Evolutionary conservation across 2,329 filamentous ascomycete genomes (phyloP).

Genomic region (Endoconidiophora polonica): DNA sequence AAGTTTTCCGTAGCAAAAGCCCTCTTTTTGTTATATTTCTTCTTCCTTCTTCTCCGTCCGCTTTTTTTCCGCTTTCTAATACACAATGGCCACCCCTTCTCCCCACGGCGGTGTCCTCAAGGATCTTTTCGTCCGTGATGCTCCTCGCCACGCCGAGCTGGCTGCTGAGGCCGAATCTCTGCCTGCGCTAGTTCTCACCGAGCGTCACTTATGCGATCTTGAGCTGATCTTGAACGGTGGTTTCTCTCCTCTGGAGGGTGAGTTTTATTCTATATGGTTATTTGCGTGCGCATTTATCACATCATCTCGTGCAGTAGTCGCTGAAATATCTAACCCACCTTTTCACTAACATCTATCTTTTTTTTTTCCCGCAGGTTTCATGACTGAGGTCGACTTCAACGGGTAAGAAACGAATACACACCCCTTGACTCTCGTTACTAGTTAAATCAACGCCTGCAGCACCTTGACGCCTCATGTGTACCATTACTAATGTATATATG

Average conservation of each 20-base stretch:
- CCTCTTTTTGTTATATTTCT: neutral
- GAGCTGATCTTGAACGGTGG: slow-evolving; percentile 95
- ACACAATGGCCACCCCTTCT: slow-evolving; percentile 43
- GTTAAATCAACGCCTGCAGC: neutral
- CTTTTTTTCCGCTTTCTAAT: neutral
- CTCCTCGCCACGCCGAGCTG: slow-evolving; percentile 65
- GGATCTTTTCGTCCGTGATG: slow-evolving; percentile 90
- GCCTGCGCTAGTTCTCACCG: slow-evolving; percentile 67
- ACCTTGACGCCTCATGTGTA: slow-evolving; percentile 2
- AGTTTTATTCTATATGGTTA: slow-evolving; percentile 20
- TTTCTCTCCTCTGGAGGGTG: slow-evolving; percentile 94
- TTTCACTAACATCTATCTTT: slow-evolving; percentile 11
- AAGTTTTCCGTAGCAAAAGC: neutral
- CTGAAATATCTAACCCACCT: neutral
- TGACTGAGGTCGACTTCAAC: slow-evolving; percentile 95
- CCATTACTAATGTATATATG: neutral
- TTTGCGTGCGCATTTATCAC: neutral
- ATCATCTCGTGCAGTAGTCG: too few species aligned
- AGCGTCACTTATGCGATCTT: slow-evolving; percentile 94
- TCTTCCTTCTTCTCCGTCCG: neutral
- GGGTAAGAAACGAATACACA: slow-evolving; percentile 36
- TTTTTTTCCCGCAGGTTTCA: slow-evolving; percentile 50
- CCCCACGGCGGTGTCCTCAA: slow-evolving; percentile 90
- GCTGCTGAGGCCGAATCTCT: slow-evolving; percentile 70
- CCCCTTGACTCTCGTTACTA: neutral